Base-by-base conservation (phyloP, 2,329 filamentous ascomycete genomes). In the Talaromyces sp. region DNA sequence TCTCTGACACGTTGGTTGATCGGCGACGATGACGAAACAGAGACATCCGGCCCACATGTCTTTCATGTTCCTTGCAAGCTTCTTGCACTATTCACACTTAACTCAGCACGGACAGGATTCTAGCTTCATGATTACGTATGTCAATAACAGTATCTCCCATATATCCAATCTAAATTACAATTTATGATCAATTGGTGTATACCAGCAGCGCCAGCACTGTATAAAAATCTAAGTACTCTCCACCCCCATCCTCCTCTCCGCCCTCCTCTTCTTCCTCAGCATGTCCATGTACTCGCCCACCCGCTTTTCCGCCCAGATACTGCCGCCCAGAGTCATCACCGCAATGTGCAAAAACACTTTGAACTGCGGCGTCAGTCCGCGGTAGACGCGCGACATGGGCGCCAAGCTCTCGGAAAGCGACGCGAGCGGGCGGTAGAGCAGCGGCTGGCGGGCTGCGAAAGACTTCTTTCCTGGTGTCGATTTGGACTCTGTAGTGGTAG, bases 261-360 rank as follows among this genome's bases (percentile, higher is more conserved):
- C 75, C 31, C 78, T 70, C 64, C 77, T 77, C 50, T 74, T 59
- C 64, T 69, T 70, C 59, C 78, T 67, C 60, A 79, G 64, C 11
- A 70, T 62, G n/a, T 79, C 72, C 61, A 80, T 74, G 65, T 79
- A 81, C 54, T 78, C 77, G 24, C 70, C 73, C 43, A 80, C 75
- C 48, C 77, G 67, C 61, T 70, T 71, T 69, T 81, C 79, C 2
- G 79, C 79, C 72, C 78, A 80, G 53, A 81, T 75, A 63, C 74
- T 78, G 1, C 79, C 79, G 9, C 79, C 79, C 54, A 80, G 67
- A 5, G 74, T 80, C 77, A 80, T 79, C 35, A 68, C 71, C 4
- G 74, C 74, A 31, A 81, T 73, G 62, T 81, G 79, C 38, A 81
- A 65, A 63, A 79, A 80, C 29, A 79, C 74, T 63, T 81, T 81